These are phyloP conservation scores for Lycium barbarum DNA, from an alignment of 257 asterid genomes.

Conservation along the genomic window DNA sequence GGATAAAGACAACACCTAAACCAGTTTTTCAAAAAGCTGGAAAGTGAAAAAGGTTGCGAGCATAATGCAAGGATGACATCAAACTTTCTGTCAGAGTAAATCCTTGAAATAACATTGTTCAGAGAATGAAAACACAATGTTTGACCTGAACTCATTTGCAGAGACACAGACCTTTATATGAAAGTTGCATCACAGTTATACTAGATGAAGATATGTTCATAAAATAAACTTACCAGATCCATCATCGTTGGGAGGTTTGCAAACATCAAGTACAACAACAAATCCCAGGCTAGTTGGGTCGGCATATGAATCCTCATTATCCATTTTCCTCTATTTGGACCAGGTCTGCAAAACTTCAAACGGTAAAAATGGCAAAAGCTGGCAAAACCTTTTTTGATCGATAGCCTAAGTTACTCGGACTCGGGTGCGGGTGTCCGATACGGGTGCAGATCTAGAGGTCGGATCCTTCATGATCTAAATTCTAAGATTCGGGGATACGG, in stretches of 20 bases:
- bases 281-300: neutral
- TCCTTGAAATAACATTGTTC: constrained; percentile 4
- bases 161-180: neutral
- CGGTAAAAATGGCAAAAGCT: neutral
- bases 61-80: neutral
- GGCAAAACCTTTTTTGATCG: neutral
- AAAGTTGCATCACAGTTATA: neutral
- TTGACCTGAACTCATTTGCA: neutral
- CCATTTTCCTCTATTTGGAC: neutral
- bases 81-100: neutral
- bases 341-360: neutral
- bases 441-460: no score
- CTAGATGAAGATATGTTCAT: neutral
- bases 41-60: neutral
- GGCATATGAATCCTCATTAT: neutral
- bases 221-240: constrained; percentile 10
- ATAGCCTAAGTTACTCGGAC: no score
- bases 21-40: neutral
- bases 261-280: neutral
- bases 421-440: no score
- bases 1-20: neutral
- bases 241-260: neutral
- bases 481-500: no score
- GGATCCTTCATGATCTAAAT: no score
- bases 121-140: neutral